phyloP scores from a whole-genome alignment of 495 filamentous ascomycete species.

The Penicillium ucsense region DNA sequence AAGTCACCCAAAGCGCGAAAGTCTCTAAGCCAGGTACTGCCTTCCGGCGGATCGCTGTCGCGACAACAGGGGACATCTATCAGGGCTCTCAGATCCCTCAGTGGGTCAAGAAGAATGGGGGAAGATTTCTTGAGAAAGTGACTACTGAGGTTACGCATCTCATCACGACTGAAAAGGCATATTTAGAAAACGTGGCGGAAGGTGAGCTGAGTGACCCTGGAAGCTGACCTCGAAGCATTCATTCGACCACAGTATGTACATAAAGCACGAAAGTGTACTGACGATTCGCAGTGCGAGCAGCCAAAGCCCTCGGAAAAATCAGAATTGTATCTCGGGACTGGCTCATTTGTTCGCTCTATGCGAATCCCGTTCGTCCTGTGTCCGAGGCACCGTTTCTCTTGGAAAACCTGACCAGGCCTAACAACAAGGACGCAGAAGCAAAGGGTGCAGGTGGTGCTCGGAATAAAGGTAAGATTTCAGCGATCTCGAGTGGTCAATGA shows the following conservation, averaged over 20 bases:
- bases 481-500: too few relatives aligned
- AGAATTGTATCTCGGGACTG: conserved; percentile 54
- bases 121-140: conserved; percentile 31
- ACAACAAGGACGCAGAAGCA: conserved; percentile 3
- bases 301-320: conserved; percentile 24
- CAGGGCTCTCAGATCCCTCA: conserved; percentile 34
- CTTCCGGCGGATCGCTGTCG: conserved; percentile 18
- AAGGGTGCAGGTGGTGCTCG: background rate
- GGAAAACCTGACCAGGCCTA: conserved; percentile 24
- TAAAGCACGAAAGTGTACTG: too few relatives aligned
- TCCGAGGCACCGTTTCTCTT: conserved; percentile 38
- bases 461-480: too few relatives aligned
- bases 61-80: conserved; percentile 32
- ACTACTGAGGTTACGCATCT: conserved; percentile 46
- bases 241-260: background rate
- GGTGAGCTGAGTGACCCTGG: conserved; percentile 24
- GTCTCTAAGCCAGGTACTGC: conserved; percentile 23
- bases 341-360: conserved; percentile 45
- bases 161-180: conserved; percentile 44
- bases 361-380: conserved; percentile 17
- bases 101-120: conserved; percentile 49
- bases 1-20: background rate
- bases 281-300: conserved; percentile 30
- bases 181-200: conserved; percentile 28
- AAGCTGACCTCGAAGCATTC: background rate